A percentile compares a stretch with the other conserved stretches of the same genome.
These are phyloP conservation scores for Carex sylvatica DNA, from an alignment of 202 grass and related monocot genomes.

Conservation along the genomic window DNA sequence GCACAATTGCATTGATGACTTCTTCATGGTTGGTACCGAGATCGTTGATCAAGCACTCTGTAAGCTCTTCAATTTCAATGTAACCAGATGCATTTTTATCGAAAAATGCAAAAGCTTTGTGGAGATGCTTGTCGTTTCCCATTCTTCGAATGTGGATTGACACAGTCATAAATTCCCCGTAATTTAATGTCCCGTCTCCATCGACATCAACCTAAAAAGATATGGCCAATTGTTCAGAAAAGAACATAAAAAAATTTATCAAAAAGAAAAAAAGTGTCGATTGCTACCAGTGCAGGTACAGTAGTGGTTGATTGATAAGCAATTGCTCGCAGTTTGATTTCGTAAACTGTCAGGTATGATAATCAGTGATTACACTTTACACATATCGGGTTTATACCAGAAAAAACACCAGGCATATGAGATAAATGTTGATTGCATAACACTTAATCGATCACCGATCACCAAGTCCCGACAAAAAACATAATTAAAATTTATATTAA, in stretches of 20 bases:
- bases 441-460: not conserved
- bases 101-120: constrained; percentile 72
- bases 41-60: constrained; percentile 51
- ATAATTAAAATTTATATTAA: not conserved
- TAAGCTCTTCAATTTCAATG: constrained; percentile 90
- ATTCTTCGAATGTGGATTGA: constrained; percentile 70
- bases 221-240: not conserved
- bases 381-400: not conserved
- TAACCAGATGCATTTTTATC: constrained; percentile 62
- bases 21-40: constrained; percentile 59
- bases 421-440: not conserved
- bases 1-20: constrained; percentile 62
- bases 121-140: constrained; percentile 68
- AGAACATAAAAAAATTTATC: not conserved
- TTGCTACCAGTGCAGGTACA: not conserved
- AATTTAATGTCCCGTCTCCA: constrained; percentile 67
- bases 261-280: not conserved
- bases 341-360: not conserved
- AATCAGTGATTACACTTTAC: not conserved
- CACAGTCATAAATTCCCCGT: constrained; percentile 68
- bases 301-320: not conserved
- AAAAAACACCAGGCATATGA: too few relatives aligned
- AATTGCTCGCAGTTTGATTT: not conserved
- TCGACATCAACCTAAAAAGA: constrained; percentile 66
- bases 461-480: not conserved